phyloP scores from a whole-genome alignment of 805 yeast species.

The Myxozyma monticola region DNA sequence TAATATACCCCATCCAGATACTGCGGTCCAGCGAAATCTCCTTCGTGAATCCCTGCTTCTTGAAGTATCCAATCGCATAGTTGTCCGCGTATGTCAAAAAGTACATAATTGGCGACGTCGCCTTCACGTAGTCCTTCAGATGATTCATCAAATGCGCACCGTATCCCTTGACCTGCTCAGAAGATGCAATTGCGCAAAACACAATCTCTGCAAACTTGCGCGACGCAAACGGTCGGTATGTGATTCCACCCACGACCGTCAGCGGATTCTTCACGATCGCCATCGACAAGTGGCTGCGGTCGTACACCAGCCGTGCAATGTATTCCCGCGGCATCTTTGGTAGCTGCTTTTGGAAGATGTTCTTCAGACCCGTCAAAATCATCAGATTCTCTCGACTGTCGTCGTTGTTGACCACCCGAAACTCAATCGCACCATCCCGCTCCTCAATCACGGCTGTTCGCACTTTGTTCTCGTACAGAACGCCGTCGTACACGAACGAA shows the following conservation, averaged over 20 bases:
- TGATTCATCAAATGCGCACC: slow-evolving; percentile 99
- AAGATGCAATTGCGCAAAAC: slow-evolving; percentile 94
- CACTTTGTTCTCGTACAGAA: slow-evolving; percentile 78
- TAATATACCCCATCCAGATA: slow-evolving; percentile 97
- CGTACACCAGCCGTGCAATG: slow-evolving; percentile 91
- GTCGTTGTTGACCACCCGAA: slow-evolving; percentile 95
- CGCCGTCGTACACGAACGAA: slow-evolving; percentile 71
- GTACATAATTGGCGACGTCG: slow-evolving; percentile 80
- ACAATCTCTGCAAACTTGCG: slow-evolving; percentile 96
- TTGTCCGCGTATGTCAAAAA: slow-evolving; percentile 96
- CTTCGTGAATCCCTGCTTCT: slow-evolving; percentile 96
- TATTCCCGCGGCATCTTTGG: slow-evolving; percentile 99
- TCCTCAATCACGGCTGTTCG: slow-evolving; percentile 94
- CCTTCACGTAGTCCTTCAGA: slow-evolving; percentile 88
- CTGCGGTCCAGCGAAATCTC: slow-evolving; percentile 83
- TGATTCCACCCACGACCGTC: slow-evolving; percentile 97
- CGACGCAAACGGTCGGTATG: slow-evolving; percentile 89
- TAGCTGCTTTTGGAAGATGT: slow-evolving; percentile 93
- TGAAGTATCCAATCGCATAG: slow-evolving; percentile 97
- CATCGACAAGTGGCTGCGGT: slow-evolving; percentile 89
- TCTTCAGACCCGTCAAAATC: slow-evolving; percentile 91
- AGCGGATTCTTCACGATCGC: slow-evolving; percentile 93
- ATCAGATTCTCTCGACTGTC: slow-evolving; percentile 82
- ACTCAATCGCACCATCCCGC: slow-evolving; percentile 87
- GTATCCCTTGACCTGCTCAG: slow-evolving; percentile 97